Evolutionary conservation across 1,284 basidiomycete species (phyloP).

Genomic region (Ceratobasidium sp.): DNA sequence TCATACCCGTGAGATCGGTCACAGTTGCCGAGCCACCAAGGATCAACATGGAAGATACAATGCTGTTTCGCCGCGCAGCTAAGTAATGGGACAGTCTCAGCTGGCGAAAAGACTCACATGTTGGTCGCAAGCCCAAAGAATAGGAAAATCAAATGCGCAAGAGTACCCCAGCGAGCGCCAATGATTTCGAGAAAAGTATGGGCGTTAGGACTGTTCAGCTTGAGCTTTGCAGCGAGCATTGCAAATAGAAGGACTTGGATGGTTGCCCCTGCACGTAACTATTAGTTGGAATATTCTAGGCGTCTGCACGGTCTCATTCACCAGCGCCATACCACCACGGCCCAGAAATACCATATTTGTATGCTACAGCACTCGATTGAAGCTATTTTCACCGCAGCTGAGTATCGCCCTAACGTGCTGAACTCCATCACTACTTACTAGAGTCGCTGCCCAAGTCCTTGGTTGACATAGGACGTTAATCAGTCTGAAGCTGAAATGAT

Average conservation of each 20-base stretch:
- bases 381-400: constrained; percentile 50
- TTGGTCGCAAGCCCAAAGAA: constrained; percentile 58
- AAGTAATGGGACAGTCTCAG: constrained; percentile 4
- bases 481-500: neutral
- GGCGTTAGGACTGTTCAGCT: constrained; percentile 65
- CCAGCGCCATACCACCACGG: constrained; percentile 72
- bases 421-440: constrained; percentile 53
- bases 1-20: constrained; percentile 61
- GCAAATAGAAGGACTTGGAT: constrained; percentile 59
- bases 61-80: constrained; percentile 55
- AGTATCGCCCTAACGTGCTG: neutral
- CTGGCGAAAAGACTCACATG: constrained; percentile 23
- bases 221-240: constrained; percentile 56
- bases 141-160: constrained; percentile 67
- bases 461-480: constrained; percentile 43
- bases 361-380: constrained; percentile 81
- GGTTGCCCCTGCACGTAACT: constrained; percentile 48
- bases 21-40: constrained; percentile 70
- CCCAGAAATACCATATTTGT: constrained; percentile 76
- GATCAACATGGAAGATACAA: constrained; percentile 67
- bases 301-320: constrained; percentile 4
- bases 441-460: constrained; percentile 77
- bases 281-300: neutral
- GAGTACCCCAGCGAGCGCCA: constrained; percentile 60
- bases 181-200: constrained; percentile 73